Evolutionary conservation across 2,329 filamentous ascomycete species (phyloP).

Genomic region (Chaetomiaceae sp.): DNA sequence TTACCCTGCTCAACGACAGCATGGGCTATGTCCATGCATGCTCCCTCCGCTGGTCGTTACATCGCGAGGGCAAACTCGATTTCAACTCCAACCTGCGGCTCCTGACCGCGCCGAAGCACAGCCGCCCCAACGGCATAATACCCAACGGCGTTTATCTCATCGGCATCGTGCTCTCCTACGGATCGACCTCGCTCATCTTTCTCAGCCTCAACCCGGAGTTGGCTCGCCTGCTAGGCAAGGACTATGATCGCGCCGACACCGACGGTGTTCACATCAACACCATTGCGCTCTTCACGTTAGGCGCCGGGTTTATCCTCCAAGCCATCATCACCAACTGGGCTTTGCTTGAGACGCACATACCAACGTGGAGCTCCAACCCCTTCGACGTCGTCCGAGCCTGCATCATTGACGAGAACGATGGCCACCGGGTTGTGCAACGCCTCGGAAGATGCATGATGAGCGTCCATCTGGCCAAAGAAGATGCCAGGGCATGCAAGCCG

Average conservation of each 20-base stretch:
- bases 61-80: constrained; percentile 29
- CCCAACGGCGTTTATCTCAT: constrained; percentile 26
- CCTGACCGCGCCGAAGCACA: constrained; percentile 24
- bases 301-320: constrained; percentile 28
- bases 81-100: constrained; percentile 33
- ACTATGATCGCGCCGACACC: constrained; percentile 7
- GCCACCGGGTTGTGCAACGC: constrained; percentile 18
- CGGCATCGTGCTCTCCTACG: constrained; percentile 30
- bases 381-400: constrained; percentile 28
- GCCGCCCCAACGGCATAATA: constrained; percentile 26
- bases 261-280: constrained; percentile 23
- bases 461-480: constrained; percentile 24
- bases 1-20: constrained; percentile 30
- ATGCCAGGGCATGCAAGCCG: constrained; percentile 16
- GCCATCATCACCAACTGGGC: constrained; percentile 29
- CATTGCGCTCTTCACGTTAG: constrained; percentile 27
- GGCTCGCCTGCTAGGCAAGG: constrained; percentile 17
- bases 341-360: constrained; percentile 24
- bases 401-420: constrained; percentile 16
- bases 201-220: constrained; percentile 27
- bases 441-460: constrained; percentile 28
- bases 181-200: constrained; percentile 30
- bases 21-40: constrained; percentile 33
- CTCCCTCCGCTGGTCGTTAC: constrained; percentile 31
- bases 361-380: constrained; percentile 32